Conservation (phyloP, 148 eudicot species). For the Fagopyrum tataricum region DNA sequence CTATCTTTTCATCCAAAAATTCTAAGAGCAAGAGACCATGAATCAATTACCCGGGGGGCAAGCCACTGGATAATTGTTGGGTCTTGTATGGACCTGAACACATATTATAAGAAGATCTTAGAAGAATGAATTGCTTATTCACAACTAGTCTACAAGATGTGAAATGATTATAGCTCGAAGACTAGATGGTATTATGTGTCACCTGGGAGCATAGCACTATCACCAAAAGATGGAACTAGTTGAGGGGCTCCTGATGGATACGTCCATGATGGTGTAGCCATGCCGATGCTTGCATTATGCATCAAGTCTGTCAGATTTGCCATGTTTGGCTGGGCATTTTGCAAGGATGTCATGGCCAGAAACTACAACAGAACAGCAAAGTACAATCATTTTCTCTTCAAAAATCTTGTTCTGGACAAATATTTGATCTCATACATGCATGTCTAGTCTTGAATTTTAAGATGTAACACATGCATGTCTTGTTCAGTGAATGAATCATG, state of each 20-base stretch:
- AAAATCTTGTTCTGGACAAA: neutral
- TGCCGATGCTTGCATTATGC: slow-evolving; percentile 35
- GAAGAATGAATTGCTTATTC: slow-evolving; percentile 5
- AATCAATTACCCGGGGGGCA: slow-evolving; percentile 43
- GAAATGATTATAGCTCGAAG: neutral
- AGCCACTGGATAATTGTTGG: slow-evolving; percentile 44
- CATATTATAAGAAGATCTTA: slow-evolving; percentile 14
- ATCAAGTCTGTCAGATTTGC: slow-evolving; percentile 39
- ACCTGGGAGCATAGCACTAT: slow-evolving; percentile 37
- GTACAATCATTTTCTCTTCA: neutral
- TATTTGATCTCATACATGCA: neutral
- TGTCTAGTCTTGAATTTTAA: neutral
- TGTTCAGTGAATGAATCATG: slow-evolving; percentile 13
- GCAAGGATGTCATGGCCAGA: slow-evolving; percentile 72
- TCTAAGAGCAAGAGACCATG: neutral
- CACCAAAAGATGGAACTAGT: slow-evolving; percentile 35
- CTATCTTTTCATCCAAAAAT: neutral
- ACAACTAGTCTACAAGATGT: neutral
- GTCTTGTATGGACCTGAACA: slow-evolving; percentile 52
- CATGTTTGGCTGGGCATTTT: slow-evolving; percentile 55
- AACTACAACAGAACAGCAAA: slow-evolving; percentile 40
- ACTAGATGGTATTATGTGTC: neutral
- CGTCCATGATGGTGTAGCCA: slow-evolving; percentile 36
- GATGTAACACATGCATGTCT: neutral
- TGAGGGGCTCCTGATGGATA: slow-evolving; percentile 42